Conservation (phyloP, 2,329 filamentous ascomycete genomes). For the Periglandula ipomoeae region DNA sequence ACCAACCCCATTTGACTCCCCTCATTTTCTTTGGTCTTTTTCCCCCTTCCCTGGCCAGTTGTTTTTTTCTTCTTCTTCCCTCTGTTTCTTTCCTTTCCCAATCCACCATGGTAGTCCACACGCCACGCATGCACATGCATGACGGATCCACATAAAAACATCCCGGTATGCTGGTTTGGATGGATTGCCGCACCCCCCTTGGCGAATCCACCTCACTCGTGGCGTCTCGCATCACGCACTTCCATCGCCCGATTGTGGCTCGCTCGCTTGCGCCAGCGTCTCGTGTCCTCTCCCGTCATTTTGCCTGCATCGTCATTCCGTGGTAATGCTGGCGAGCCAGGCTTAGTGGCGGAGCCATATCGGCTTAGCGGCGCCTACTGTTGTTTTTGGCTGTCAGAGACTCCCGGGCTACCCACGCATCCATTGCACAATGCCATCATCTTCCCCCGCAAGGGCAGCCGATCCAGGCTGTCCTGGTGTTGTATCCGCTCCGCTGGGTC, state of each 20-base stretch:
- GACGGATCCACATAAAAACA: slow-evolving; percentile 4
- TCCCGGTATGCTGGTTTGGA: background rate
- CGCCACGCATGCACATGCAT: slow-evolving; percentile 3
- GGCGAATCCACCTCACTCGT: slow-evolving; percentile 5
- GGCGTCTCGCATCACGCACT: slow-evolving; percentile 7
- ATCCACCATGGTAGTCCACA: background rate
- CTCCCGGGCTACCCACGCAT: too few species aligned
- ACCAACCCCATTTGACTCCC: background rate
- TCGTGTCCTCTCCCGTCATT: background rate
- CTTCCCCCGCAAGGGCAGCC: too few species aligned
- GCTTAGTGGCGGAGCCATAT: slow-evolving; percentile 1
- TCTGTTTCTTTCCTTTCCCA: background rate
- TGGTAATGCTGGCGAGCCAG: slow-evolving; percentile 3
- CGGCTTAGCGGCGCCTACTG: background rate
- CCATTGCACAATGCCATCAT: too few species aligned
- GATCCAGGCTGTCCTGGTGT: background rate
- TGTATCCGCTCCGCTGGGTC: slow-evolving; percentile 8
- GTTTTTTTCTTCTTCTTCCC: background rate
- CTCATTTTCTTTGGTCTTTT: background rate
- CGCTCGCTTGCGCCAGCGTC: slow-evolving; percentile 6
- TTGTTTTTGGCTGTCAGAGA: background rate
- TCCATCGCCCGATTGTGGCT: slow-evolving; percentile 6
- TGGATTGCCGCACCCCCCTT: background rate
- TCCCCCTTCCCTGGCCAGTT: too few species aligned
- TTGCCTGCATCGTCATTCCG: slow-evolving; percentile 6